Base-by-base conservation (phyloP, 2,329 filamentous ascomycete genomes). In the Davidsoniella virescens region DNA sequence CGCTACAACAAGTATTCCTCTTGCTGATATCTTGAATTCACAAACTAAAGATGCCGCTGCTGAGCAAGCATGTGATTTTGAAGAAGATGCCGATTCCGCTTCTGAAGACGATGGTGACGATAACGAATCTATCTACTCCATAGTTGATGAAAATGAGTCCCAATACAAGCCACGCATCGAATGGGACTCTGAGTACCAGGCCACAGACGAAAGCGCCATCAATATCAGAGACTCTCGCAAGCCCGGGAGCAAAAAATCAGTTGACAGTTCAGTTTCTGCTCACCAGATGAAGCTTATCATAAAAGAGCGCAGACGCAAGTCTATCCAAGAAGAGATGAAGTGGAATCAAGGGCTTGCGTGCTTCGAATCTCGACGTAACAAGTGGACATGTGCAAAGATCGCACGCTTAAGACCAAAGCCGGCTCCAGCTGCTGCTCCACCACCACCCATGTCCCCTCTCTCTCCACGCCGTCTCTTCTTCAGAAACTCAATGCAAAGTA, bases 331-430 rank as follows among this genome's bases (percentile, higher is more conserved):
- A 51, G 82, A 85, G 66, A 74, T 79, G 66, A 63, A 68, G 26
- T 93, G 84, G 80, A 96, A 95, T 59, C 70, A 81, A 37, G 90
- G 90, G 0, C 63, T 95, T 51, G 75, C 79, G n/a, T 83, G 82
- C 61, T 96, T 86, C 65, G 75, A 80, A 53, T 76, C 80, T 26
- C 72, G 85, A 52, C 75, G 88, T 45, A 79, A 94, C 65, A 80
- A 78, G 5, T 96, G 90, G 90, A 90, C 87, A 1, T 82, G 84
- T 29, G 88, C 87, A 29, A 75, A 74, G 55, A 72, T 69, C 9
- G 74, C 73, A 36, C 72, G 72, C 44, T 62, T 78, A 44, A 71
- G 71, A 51, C 66, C 68, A 39, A 75, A 72, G 56, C 12, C 40
- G 4, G 17, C 38, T 17, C 64, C 68, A 4, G 52, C 56, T 10